Evolutionary conservation across 2,329 filamentous ascomycete genomes (phyloP), one percentile per base, ranked within the genome.

Genomic region (Colletotrichum chlorophyti): DNA sequence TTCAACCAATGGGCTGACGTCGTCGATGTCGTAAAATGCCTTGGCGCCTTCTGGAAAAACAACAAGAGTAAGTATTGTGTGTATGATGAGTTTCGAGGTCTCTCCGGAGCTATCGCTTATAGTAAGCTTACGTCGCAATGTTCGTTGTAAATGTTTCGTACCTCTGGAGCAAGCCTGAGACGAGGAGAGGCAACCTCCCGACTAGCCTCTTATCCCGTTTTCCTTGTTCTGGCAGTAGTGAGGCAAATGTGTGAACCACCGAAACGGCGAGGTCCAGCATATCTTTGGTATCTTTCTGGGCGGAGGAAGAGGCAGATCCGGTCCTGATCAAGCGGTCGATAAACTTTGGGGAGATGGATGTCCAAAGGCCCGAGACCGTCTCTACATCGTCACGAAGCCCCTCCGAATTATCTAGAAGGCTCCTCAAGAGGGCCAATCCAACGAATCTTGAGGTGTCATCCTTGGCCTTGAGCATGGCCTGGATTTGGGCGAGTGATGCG

Each of bases 371-470:
- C n/a, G 71, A 65, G 5, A 88, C 65, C 7, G 67, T 68, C 2
- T 71, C 70, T 9, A 77, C 73, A 69, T 86, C 77, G 49, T 78
- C 71, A 40, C 77, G 77, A 19, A 86, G 70, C n/a, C 78, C 70
- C 19, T 77, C 72, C 6, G 83, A 81, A 66, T 84, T 86, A 69
- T 90, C 86, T 27, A 91, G 77, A 11, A 88, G 72, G n/a, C 84
- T 83, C 65, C 86, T 88, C 47, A 90, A 77, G 19, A 90, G 77
- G 1, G 86, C 85, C 19, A 91, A 75, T 7, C 86, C 88, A 34
- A 89, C 86, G 64, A 91, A 90, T 65, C 85, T 81, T 17, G 85
- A 84, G 1, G 88, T 90, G 67, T 91, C 87, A 67, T 89, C 82
- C 60, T 84, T 86, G 51, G 83, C 72, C 51, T 76, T 75, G 29